Evolutionary conservation across 1,284 basidiomycete genomes (phyloP), one percentile per base, ranked within the genome.

Genomic region (Dichomitus squalens): DNA sequence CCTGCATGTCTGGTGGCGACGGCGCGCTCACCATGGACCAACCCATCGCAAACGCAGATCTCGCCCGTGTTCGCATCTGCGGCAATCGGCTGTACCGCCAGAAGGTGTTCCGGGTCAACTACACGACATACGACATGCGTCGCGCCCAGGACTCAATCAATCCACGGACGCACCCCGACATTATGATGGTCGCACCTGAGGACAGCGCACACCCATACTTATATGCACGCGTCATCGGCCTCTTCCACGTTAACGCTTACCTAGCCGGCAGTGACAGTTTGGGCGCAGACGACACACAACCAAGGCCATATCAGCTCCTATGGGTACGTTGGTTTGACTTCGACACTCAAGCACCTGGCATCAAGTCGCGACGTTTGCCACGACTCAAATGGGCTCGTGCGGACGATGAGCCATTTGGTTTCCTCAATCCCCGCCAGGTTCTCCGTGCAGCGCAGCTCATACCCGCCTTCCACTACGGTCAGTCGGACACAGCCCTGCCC

Each of bases 391-490:
- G 75, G 61, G 61, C 76, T 7, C 38, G 49, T 6, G 60, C 58
- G 7, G 33, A 50, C 40, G 40, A 59, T 0, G 59, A 61, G 11
- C 69, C 75, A 0, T 80, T 77, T 63, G 73, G 73, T 1, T 80
- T 80, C 54, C 50, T 79, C 3, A 70, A 77, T 55, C 78, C 77
- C 0, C 39, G 55, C 0, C 59, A 69, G 2, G 65, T 79, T 33
- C 61, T 79, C n/a, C 68, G 69, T 2, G 73, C 65, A 0, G 63
- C 60, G 23, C 79, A 80, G 55, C 60, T 78, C 0, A 71, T 77
- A 33, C 76, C 75, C 2, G 66, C 61, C 0, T 78, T 76, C 55
- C 14, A 23, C 1, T 44, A 64, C 38, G 73, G 72, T 2, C 47
- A 34, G 1, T 74, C 73, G 0, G 27, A 20, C 0, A 48, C 57